Evolutionary conservation across 1,139 yeast genomes (phyloP).

Genomic region (Komagataea norvegica): DNA sequence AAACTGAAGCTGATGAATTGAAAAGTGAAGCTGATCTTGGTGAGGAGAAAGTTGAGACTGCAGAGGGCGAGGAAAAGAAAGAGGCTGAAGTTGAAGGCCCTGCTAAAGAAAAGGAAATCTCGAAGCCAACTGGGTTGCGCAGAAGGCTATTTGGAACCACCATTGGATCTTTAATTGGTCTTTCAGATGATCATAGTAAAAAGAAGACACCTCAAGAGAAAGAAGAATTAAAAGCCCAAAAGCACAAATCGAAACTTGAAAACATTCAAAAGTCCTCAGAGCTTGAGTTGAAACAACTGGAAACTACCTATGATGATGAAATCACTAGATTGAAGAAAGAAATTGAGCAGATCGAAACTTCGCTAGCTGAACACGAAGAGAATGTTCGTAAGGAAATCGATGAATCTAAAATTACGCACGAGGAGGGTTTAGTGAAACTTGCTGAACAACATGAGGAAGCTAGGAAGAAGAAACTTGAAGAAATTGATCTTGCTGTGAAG

Average conservation of each 20-base stretch:
- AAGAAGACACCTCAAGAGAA: slow-evolving; percentile 14
- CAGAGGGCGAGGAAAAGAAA: not conserved
- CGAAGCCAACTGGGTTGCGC: no score
- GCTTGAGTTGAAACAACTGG: slow-evolving; percentile 17
- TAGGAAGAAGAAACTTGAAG: slow-evolving; percentile 19
- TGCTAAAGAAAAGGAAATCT: not conserved
- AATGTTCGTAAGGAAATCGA: slow-evolving; percentile 14
- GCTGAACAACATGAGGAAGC: slow-evolving; percentile 22
- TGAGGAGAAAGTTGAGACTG: not conserved
- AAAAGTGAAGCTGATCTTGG: slow-evolving; percentile 9
- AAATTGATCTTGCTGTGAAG: slow-evolving; percentile 19
- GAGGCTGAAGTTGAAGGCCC: not conserved
- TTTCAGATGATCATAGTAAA: not conserved
- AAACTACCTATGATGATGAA: slow-evolving; percentile 17
- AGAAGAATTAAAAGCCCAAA: slow-evolving; percentile 15
- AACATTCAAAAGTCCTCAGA: slow-evolving; percentile 17
- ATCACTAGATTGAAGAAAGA: slow-evolving; percentile 20
- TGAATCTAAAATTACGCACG: slow-evolving; percentile 15
- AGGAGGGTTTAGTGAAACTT: slow-evolving; percentile 15
- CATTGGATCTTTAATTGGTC: slow-evolving; percentile 3
- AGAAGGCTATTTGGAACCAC: slow-evolving; percentile 11
- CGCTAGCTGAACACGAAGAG: slow-evolving; percentile 14
- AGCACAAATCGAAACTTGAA: slow-evolving; percentile 16
- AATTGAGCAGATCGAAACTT: slow-evolving; percentile 18
- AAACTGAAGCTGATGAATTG: slow-evolving; percentile 18